Conservation (phyloP, 202 grass and related monocot genomes). For the Eragrostis tef region DNA sequence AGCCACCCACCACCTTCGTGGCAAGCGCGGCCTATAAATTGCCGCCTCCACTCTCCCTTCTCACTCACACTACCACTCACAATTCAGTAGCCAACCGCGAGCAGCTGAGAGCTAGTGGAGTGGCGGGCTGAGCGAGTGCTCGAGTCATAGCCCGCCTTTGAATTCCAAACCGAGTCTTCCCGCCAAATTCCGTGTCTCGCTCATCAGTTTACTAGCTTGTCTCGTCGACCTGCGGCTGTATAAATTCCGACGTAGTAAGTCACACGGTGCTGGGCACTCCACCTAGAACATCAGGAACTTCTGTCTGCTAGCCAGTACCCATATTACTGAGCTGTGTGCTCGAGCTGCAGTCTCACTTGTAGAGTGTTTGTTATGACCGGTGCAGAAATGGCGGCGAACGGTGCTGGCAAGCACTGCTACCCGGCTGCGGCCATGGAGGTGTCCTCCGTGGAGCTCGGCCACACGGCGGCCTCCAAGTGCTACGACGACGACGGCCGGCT, state of each 20-base stretch:
- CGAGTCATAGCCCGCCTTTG: constrained; percentile 6
- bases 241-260: constrained; percentile 12
- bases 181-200: constrained; percentile 14
- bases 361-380: background rate
- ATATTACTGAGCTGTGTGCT: background rate
- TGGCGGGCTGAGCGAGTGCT: background rate
- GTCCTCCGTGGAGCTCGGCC: constrained; percentile 56
- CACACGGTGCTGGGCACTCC: background rate
- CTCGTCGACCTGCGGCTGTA: constrained; percentile 16
- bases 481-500: constrained; percentile 87
- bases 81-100: constrained; percentile 9
- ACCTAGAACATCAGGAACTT: background rate
- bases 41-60: background rate
- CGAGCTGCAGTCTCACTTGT: constrained; percentile 44
- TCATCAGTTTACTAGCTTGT: background rate
- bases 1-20: constrained; percentile 5
- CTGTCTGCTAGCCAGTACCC: background rate
- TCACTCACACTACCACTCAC: background rate
- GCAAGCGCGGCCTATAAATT: constrained; percentile 47
- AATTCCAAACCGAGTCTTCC: constrained; percentile 34
- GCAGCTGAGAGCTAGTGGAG: background rate
- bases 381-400: constrained; percentile 66
- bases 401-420: constrained; percentile 44
- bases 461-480: constrained; percentile 64
- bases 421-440: constrained; percentile 60